These are phyloP conservation scores for Vaucheria bursata DNA, from an alignment of 352 stramenopile species.

Conservation along the genomic window DNA sequence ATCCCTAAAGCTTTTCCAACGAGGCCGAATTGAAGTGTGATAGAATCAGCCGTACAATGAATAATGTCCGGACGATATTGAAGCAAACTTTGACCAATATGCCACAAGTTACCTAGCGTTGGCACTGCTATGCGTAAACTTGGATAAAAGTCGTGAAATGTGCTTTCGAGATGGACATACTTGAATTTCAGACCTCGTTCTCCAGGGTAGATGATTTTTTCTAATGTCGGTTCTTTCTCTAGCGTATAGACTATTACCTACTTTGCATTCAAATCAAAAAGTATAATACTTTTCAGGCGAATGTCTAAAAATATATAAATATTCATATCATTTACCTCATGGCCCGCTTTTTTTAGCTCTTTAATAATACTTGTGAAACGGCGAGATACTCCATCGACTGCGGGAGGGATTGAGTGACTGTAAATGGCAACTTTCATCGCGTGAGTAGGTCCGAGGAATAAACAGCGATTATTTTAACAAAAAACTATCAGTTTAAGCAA, in stretches of 20 bases:
- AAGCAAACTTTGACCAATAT: conserved; percentile 6
- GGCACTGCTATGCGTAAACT: conserved; percentile 40
- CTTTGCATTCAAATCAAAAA: background rate
- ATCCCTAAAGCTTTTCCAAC: conserved; percentile 25
- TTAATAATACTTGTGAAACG: conserved; percentile 45
- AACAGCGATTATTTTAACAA: too few relatives aligned
- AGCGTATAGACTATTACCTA: conserved; percentile 47
- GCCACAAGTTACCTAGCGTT: conserved; percentile 29
- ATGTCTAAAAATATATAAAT: background rate
- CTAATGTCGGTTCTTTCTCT: conserved; percentile 37
- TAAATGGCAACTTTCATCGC: conserved; percentile 51
- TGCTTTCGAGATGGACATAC: conserved; percentile 40
- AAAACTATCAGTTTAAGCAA: too few relatives aligned
- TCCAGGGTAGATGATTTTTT: background rate
- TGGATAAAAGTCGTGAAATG: conserved; percentile 43
- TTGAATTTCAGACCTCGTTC: conserved; percentile 1
- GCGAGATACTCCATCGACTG: conserved; percentile 49
- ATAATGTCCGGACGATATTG: conserved; percentile 38
- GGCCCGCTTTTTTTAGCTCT: conserved; percentile 31
- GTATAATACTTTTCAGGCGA: too few relatives aligned
- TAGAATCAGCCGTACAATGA: conserved; percentile 44
- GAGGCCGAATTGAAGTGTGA: conserved; percentile 39
- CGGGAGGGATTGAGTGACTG: conserved; percentile 49
- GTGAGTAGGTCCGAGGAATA: too few relatives aligned
- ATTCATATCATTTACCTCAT: conserved; percentile 19